Evolutionary conservation across 2,329 filamentous ascomycete species (phyloP).

Genomic region (Fusarium compactum): DNA sequence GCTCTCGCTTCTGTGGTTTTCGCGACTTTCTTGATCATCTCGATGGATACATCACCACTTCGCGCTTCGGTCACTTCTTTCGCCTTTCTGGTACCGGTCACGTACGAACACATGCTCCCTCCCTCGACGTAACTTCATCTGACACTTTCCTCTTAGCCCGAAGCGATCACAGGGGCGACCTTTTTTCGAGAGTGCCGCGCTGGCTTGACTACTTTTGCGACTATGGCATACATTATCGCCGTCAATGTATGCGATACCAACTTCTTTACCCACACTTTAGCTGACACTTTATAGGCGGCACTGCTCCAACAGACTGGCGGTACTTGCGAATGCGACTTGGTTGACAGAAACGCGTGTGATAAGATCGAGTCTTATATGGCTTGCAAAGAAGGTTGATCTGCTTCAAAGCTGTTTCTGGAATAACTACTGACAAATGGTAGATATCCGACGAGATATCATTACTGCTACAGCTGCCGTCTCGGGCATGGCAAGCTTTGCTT

Average conservation of each 20-base stretch:
- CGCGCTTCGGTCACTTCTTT: constrained; percentile 70
- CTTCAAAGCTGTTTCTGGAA: accelerated
- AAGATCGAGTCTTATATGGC: constrained; percentile 57
- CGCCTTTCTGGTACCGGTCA: constrained; percentile 75
- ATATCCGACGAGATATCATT: constrained; percentile 80
- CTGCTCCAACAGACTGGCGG: constrained; percentile 82
- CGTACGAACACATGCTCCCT: constrained; percentile 59
- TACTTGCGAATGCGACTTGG: constrained; percentile 74
- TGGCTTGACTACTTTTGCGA: constrained; percentile 82
- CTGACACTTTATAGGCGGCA: constrained; percentile 64
- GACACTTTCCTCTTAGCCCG: constrained; percentile 60
- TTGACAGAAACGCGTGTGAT: constrained; percentile 61
- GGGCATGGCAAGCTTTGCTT: constrained; percentile 79
- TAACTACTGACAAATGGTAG: constrained; percentile 45
- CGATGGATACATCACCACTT: constrained; percentile 55
- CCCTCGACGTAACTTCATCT: constrained; percentile 1
- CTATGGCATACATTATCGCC: constrained; percentile 88
- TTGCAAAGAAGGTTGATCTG: constrained; percentile 61
- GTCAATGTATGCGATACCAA: constrained; percentile 64
- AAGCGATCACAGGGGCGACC: constrained; percentile 74
- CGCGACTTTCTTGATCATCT: constrained; percentile 54
- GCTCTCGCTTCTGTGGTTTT: constrained; percentile 49
- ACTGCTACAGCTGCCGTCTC: constrained; percentile 86
- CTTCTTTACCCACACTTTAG: too few species aligned
- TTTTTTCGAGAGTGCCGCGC: constrained; percentile 85